These are phyloP conservation scores for Zasmidium angulare DNA, from an alignment of 2,329 filamentous ascomycete species.

Conservation along the genomic window DNA sequence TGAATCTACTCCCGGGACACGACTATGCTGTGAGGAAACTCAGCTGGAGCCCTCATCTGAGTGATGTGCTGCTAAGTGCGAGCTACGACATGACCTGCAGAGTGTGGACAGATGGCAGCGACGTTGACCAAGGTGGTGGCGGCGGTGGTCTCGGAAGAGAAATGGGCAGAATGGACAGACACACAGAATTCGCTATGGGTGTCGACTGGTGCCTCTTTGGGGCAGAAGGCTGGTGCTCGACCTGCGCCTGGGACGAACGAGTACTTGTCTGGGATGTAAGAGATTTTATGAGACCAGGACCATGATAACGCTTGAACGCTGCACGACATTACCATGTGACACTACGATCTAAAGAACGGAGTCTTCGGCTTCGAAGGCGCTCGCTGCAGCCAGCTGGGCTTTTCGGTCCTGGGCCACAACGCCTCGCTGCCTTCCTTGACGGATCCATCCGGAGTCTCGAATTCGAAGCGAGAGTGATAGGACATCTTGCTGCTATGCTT, in stretches of 20 bases:
- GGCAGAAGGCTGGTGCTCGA: slow-evolving; percentile 91
- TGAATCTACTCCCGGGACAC: slow-evolving; percentile 76
- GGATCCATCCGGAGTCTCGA: slow-evolving; percentile 5
- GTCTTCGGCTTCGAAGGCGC: background rate
- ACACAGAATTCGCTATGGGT: slow-evolving; percentile 94
- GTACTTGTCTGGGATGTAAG: slow-evolving; percentile 90
- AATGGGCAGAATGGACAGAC: slow-evolving; percentile 82
- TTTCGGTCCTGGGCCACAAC: background rate
- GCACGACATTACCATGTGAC: background rate
- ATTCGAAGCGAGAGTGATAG: slow-evolving; percentile 11
- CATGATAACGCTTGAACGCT: slow-evolving; percentile 7
- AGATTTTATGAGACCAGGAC: slow-evolving; percentile 54
- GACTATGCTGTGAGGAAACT: slow-evolving; percentile 85
- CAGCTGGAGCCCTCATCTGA: slow-evolving; percentile 91
- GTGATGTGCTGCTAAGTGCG: slow-evolving; percentile 80
- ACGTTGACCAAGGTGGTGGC: slow-evolving; percentile 43
- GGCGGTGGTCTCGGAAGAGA: slow-evolving; percentile 52
- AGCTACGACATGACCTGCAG: slow-evolving; percentile 98
- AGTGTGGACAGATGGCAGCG: slow-evolving; percentile 82
- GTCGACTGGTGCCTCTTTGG: slow-evolving; percentile 99
- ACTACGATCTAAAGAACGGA: background rate
- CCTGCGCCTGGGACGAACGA: slow-evolving; percentile 89
- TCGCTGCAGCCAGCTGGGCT: background rate
- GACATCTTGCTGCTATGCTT: slow-evolving; percentile 4
- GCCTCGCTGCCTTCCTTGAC: slow-evolving; percentile 2